A percentile compares a stretch with the other conserved stretches of the same genome.
phyloP scores from a whole-genome alignment of 768 basidiomycete species.

The Mycena haematopus region DNA sequence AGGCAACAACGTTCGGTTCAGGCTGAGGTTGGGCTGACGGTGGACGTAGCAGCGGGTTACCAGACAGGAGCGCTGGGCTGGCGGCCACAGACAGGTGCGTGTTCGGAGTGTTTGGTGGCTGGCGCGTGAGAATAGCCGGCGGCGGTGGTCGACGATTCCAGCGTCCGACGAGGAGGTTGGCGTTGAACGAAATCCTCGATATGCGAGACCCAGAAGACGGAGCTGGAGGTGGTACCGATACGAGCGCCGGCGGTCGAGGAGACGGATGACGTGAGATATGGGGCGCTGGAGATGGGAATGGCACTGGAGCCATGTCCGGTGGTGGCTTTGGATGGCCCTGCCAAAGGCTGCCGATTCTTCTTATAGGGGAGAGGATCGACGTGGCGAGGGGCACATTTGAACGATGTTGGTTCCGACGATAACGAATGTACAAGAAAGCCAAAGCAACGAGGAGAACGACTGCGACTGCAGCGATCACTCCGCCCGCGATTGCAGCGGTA shows the following conservation, averaged over 20 bases:
- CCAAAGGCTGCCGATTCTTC: conserved; percentile 7
- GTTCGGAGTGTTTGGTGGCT: conserved; percentile 1
- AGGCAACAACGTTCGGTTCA: conserved; percentile 29
- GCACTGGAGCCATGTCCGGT: conserved; percentile 30
- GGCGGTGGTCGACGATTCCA: conserved; percentile 17
- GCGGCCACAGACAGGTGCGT: conserved; percentile 22
- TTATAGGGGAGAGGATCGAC: conserved; percentile 7
- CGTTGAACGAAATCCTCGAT: conserved; percentile 38
- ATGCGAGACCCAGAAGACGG: conserved; percentile 11
- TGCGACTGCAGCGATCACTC: conserved; percentile 36
- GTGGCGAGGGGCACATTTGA: conserved; percentile 22
- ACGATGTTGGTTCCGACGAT: conserved; percentile 30
- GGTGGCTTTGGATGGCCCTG: conserved; percentile 11
- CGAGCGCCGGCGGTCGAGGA: conserved; percentile 5
- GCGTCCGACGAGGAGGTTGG: conserved; percentile 35
- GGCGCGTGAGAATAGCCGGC: conserved; percentile 15
- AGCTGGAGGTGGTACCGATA: conserved; percentile 11
- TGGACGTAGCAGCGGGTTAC: conserved; percentile 23
- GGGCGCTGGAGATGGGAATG: conserved; percentile 19
- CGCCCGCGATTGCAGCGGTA: conserved; percentile 37
- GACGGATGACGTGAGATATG: conserved; percentile 5
- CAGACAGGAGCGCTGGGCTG: conserved; percentile 28
- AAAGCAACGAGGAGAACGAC: conserved; percentile 33
- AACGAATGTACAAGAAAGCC: conserved; percentile 29
- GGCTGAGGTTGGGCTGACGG: conserved; percentile 21